Conservation (phyloP, 2,329 filamentous ascomycete species). For the Ceratocystis alfenasii region DNA sequence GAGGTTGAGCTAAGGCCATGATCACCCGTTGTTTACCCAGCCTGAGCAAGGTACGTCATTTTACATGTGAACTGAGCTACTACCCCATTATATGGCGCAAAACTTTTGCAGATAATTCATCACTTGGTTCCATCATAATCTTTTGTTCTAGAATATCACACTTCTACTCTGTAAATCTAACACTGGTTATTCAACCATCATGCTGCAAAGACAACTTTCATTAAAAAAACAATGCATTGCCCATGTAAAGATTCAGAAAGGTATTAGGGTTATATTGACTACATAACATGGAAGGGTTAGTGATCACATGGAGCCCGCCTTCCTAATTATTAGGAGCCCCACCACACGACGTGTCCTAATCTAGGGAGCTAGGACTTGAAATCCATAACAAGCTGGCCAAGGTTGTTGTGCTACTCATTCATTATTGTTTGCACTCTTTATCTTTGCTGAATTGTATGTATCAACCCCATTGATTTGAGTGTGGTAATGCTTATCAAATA, state of each 20-base stretch:
- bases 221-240: too few species aligned
- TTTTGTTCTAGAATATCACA: not conserved
- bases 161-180: not conserved
- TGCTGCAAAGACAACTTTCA: too few species aligned
- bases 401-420: not conserved
- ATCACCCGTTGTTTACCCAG: constrained; percentile 11
- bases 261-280: not conserved
- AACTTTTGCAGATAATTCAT: not conserved
- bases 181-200: not conserved
- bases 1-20: not conserved
- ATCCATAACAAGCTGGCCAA: not conserved
- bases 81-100: not conserved
- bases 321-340: not conserved
- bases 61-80: not conserved
- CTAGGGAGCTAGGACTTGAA: constrained; percentile 6
- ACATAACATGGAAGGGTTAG: not conserved
- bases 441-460: constrained; percentile 7
- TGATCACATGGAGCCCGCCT: constrained; percentile 2
- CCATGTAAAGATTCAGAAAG: too few species aligned
- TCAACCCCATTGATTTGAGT: not conserved
- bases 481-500: not conserved
- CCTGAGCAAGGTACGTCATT: not conserved
- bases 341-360: constrained; percentile 22
- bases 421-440: not conserved
- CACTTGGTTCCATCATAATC: not conserved